A percentile compares a stretch with the other conserved stretches of the same genome.
These are phyloP conservation scores for Paralagenidium karlingii DNA, from an alignment of 352 stramenopile species.

Conservation along the genomic window DNA sequence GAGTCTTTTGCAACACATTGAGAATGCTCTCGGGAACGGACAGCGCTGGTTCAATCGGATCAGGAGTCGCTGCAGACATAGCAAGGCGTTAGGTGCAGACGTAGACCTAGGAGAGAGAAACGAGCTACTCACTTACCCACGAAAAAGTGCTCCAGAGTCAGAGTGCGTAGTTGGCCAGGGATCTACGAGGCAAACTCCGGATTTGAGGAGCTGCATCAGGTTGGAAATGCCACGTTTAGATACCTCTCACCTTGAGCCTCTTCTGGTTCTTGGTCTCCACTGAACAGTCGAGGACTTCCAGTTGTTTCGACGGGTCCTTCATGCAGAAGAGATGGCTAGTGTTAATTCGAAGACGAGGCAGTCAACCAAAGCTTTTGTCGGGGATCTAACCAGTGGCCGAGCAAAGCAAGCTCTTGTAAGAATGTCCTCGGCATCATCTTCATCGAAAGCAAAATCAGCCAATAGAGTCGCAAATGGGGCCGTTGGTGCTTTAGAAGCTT, in stretches of 20 bases:
- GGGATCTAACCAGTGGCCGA: slow-evolving; percentile 24
- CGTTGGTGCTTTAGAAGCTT: no score
- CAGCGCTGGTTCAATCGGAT: background rate
- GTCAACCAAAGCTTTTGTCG: no score
- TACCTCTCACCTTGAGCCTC: background rate
- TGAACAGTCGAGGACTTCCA: background rate
- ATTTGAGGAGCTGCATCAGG: background rate
- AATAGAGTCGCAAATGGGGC: no score
- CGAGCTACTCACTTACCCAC: slow-evolving; percentile 11
- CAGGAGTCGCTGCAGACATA: background rate
- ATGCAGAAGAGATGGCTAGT: background rate
- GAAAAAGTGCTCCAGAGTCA: slow-evolving; percentile 32
- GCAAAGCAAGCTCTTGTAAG: slow-evolving; percentile 67
- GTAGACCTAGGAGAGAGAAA: background rate
- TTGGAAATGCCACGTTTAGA: background rate
- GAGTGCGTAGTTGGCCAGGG: slow-evolving; percentile 18
- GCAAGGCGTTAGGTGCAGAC: slow-evolving; percentile 1
- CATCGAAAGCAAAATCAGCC: slow-evolving; percentile 3
- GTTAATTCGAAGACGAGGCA: background rate
- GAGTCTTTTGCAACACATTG: slow-evolving; percentile 34
- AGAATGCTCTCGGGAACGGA: slow-evolving; percentile 46
- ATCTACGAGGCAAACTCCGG: slow-evolving; percentile 11
- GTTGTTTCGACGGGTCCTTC: background rate
- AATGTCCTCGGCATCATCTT: slow-evolving; percentile 29
- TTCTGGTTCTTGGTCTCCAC: background rate